Conservation (phyloP, 2,329 filamentous ascomycete genomes). For the Pseudogymnoascus sp. region DNA sequence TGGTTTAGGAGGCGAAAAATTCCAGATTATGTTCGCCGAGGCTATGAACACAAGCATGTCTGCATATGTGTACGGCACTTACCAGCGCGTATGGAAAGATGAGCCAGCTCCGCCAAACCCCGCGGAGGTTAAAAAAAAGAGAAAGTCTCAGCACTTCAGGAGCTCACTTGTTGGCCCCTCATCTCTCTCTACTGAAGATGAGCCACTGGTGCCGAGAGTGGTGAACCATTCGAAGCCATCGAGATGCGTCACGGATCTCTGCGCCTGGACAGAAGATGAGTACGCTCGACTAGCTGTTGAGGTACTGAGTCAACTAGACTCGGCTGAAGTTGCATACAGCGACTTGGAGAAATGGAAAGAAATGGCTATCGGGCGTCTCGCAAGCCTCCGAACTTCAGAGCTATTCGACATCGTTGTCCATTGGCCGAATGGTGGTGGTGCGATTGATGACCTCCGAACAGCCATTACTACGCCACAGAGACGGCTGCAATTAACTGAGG, state of each 20-base stretch:
- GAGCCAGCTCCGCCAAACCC: not conserved
- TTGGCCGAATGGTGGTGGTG: conserved; percentile 65
- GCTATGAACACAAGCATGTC: conserved; percentile 60
- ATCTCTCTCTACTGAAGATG: conserved; percentile 7
- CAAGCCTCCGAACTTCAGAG: conserved; percentile 59
- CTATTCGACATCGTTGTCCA: conserved; percentile 71
- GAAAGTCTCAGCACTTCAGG: conserved; percentile 14
- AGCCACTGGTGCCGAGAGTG: conserved; percentile 25
- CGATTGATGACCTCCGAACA: conserved; percentile 64
- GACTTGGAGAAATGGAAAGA: conserved; percentile 64
- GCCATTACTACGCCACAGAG: conserved; percentile 60
- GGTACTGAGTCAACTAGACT: conserved; percentile 40
- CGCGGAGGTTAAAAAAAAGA: not conserved
- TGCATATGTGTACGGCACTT: conserved; percentile 52
- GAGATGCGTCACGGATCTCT: conserved; percentile 50
- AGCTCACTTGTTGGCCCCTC: conserved; percentile 17
- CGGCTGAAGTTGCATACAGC: conserved; percentile 37
- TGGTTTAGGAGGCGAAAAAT: conserved; percentile 59
- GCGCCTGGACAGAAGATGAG: conserved; percentile 59
- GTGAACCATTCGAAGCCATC: conserved; percentile 34
- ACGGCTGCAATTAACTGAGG: conserved; percentile 60
- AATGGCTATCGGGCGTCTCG: conserved; percentile 59
- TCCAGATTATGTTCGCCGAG: conserved; percentile 64
- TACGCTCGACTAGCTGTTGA: conserved; percentile 58
- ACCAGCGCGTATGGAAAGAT: conserved; percentile 51